Evolutionary conservation across 331 rosid genomes (phyloP).

Genomic region (Erythrophleum ivorense): DNA sequence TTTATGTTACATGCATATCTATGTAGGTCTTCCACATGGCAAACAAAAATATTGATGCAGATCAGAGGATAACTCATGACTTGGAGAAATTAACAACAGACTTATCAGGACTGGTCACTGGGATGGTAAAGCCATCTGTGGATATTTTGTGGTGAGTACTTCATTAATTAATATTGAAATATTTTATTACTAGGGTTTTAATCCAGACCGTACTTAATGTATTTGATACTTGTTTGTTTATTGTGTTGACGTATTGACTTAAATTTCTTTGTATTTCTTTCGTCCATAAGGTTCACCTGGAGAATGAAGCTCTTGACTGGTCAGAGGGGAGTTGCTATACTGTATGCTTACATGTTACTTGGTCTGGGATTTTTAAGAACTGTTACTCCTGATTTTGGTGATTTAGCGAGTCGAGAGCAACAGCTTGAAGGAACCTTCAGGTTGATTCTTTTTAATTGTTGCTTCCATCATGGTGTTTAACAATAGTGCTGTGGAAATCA

Average conservation of each 20-base stretch:
- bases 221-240: slow-evolving; percentile 9
- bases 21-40: slow-evolving; percentile 94
- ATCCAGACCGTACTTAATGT: slow-evolving; percentile 36
- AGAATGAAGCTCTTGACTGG: slow-evolving; percentile 99
- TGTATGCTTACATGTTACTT: slow-evolving; percentile 92
- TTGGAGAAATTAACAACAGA: slow-evolving; percentile 89
- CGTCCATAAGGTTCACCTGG: slow-evolving; percentile 89
- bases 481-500: slow-evolving; percentile 28
- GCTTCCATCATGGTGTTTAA: slow-evolving; percentile 32
- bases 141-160: slow-evolving; percentile 90
- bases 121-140: slow-evolving; percentile 95
- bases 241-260: slow-evolving; percentile 18
- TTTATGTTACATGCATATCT: slow-evolving; percentile 39
- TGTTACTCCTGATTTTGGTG: slow-evolving; percentile 97
- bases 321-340: slow-evolving; percentile 89
- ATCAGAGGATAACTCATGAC: slow-evolving; percentile 95
- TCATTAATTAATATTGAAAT: slow-evolving; percentile 32
- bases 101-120: slow-evolving; percentile 93
- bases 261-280: slow-evolving; percentile 9
- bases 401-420: slow-evolving; percentile 86
- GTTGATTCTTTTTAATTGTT: slow-evolving; percentile 48
- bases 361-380: slow-evolving; percentile 91
- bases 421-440: slow-evolving; percentile 96
- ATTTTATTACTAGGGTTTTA: slow-evolving; percentile 16
- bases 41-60: slow-evolving; percentile 82